phyloP scores from a whole-genome alignment of 2,329 filamentous ascomycete genomes.

The Fusarium hostae region DNA sequence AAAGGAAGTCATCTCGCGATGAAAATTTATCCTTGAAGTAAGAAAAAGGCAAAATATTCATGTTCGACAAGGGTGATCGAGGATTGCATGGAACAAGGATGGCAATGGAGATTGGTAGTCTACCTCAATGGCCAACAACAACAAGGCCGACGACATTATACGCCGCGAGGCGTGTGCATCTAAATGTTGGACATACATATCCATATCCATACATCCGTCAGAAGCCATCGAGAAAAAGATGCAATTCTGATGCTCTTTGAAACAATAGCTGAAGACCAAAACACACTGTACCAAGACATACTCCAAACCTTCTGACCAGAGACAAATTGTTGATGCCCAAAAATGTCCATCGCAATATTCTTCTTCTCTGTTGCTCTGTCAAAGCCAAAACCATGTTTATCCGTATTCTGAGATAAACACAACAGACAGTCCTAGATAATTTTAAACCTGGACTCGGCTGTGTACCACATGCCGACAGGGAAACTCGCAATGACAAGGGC shows the following conservation, averaged over 20 bases:
- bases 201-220: slow-evolving; percentile 1
- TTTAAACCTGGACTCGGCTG: slow-evolving; percentile 36
- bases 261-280: slow-evolving; percentile 17
- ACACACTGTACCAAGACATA: slow-evolving; percentile 4
- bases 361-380: slow-evolving; percentile 7
- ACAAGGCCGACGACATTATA: slow-evolving; percentile 35
- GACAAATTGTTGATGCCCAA: slow-evolving; percentile 26
- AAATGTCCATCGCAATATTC: slow-evolving; percentile 14
- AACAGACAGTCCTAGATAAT: slow-evolving; percentile 35
- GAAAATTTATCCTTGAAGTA: slow-evolving; percentile 12
- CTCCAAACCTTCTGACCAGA: neutral
- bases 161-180: slow-evolving; percentile 35
- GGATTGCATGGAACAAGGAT: slow-evolving; percentile 40
- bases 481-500: slow-evolving; percentile 34
- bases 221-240: slow-evolving; percentile 4
- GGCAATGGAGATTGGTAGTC: slow-evolving; percentile 38
- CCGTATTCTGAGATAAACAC: slow-evolving; percentile 36
- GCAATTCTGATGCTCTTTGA: slow-evolving; percentile 1
- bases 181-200: slow-evolving; percentile 24
- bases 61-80: slow-evolving; percentile 32
- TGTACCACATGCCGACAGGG: slow-evolving; percentile 41
- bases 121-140: slow-evolving; percentile 32
- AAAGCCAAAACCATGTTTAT: slow-evolving; percentile 10
- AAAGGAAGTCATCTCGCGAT: slow-evolving; percentile 21
- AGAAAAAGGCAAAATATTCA: slow-evolving; percentile 30